A percentile compares a stretch with the other conserved stretches of the same genome.
These are phyloP conservation scores for Toxicodendron radicans DNA, from an alignment of 345 rosid genomes.

Conservation along the genomic window DNA sequence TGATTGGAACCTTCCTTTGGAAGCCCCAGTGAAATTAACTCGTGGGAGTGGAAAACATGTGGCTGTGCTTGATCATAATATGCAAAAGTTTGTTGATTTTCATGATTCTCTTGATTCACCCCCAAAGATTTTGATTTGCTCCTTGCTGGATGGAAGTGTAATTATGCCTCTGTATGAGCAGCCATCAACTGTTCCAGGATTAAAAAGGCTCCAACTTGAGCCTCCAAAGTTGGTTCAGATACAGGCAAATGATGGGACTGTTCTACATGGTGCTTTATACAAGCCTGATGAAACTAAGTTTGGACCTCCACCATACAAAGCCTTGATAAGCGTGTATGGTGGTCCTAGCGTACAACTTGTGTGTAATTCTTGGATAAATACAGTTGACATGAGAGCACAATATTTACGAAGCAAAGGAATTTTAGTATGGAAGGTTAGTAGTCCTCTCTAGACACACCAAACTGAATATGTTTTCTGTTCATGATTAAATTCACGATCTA, in stretches of 20 bases:
- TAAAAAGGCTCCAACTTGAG: conserved; percentile 59
- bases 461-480: not conserved
- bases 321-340: conserved; percentile 81
- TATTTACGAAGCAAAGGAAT: conserved; percentile 85
- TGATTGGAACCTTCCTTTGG: conserved; percentile 31
- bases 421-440: conserved; percentile 85
- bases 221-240: conserved; percentile 77
- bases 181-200: conserved; percentile 47
- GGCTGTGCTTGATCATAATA: conserved; percentile 78
- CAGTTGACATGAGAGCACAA: conserved; percentile 96
- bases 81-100: conserved; percentile 83
- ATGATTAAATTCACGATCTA: not conserved
- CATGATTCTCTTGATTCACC: conserved; percentile 80
- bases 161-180: conserved; percentile 72
- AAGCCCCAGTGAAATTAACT: conserved; percentile 65
- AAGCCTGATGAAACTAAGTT: conserved; percentile 66
- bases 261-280: conserved; percentile 75
- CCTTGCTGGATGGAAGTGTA: conserved; percentile 57
- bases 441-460: not conserved
- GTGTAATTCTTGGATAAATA: conserved; percentile 71
- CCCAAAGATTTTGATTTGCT: conserved; percentile 66
- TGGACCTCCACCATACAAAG: conserved; percentile 96
- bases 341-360: conserved; percentile 85
- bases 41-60: conserved; percentile 82
- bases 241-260: conserved; percentile 70